These are phyloP conservation scores for Tolypocladium endophyticum DNA, from an alignment of 2,329 filamentous ascomycete species.

Conservation along the genomic window DNA sequence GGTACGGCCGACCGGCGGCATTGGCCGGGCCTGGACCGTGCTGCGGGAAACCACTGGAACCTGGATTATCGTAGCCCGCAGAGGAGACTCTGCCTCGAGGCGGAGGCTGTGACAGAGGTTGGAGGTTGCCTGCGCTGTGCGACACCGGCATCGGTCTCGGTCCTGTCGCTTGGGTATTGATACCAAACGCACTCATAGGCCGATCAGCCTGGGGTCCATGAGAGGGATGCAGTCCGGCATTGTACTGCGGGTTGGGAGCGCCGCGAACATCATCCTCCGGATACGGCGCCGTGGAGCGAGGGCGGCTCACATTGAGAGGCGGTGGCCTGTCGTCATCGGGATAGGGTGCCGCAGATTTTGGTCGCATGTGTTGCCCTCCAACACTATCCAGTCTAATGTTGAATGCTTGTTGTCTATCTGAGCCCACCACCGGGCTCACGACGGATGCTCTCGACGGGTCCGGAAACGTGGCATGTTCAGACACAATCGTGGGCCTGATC, in stretches of 20 bases:
- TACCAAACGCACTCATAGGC: constrained; percentile 42
- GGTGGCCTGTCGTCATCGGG: constrained; percentile 56
- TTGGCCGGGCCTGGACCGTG: constrained; percentile 23
- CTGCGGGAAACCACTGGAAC: constrained; percentile 28
- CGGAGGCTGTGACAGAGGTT: constrained; percentile 21
- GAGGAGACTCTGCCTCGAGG: constrained; percentile 31
- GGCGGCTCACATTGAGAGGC: constrained; percentile 31
- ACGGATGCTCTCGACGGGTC: constrained; percentile 33
- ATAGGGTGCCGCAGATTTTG: constrained; percentile 55
- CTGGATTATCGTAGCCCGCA: constrained; percentile 33
- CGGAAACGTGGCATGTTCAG: constrained; percentile 32
- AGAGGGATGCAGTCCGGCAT: constrained; percentile 37
- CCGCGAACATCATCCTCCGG: constrained; percentile 38
- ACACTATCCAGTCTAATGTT: constrained; percentile 34
- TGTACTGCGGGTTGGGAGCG: constrained; percentile 27
- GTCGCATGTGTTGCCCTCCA: constrained; percentile 21
- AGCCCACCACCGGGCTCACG: constrained; percentile 17
- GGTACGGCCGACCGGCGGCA: constrained; percentile 7
- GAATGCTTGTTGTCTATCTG: constrained; percentile 38
- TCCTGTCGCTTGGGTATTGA: constrained; percentile 31
- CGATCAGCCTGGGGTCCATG: constrained; percentile 37
- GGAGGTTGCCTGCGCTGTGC: constrained; percentile 35
- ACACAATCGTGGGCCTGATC: constrained; percentile 24
- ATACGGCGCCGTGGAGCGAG: constrained; percentile 39
- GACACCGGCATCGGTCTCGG: constrained; percentile 28